Conservation (phyloP, 345 rosid species). For the Pugionium cornutum region DNA sequence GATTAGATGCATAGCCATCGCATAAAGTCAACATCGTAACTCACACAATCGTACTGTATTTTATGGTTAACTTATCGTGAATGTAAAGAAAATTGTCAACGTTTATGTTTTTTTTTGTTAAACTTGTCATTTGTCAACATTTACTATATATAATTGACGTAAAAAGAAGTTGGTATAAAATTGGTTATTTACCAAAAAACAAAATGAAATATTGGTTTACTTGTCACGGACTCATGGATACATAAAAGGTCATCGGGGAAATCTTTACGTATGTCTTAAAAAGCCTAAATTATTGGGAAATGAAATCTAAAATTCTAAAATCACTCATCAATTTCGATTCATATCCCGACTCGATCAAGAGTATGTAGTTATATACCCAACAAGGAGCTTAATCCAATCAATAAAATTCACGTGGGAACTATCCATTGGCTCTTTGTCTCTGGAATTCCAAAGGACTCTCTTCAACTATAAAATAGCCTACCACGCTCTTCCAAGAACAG, state of each 20-base stretch:
- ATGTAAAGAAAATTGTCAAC: no score
- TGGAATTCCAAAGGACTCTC: constrained; percentile 56
- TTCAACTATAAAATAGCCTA: constrained; percentile 34
- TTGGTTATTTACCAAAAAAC: no score
- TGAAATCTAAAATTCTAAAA: not conserved
- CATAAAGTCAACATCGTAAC: no score
- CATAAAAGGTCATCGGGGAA: not conserved
- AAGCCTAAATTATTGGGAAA: constrained; percentile 37
- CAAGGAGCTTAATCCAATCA: constrained; percentile 25
- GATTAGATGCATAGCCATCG: no score
- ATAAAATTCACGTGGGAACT: constrained; percentile 51
- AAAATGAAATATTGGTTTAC: not conserved
- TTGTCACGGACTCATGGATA: constrained; percentile 13
- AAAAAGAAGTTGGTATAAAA: no score
- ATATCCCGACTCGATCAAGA: constrained; percentile 42
- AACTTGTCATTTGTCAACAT: no score
- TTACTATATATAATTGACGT: no score
- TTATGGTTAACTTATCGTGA: no score
- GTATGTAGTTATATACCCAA: constrained; percentile 18
- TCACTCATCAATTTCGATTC: constrained; percentile 17
- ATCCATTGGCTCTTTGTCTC: constrained; percentile 28
- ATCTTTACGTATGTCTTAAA: constrained; percentile 23
- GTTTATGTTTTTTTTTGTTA: no score
- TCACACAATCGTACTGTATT: no score
- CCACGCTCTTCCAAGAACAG: not conserved